Evolutionary conservation across 2,329 filamentous ascomycete genomes (phyloP), one percentile per base, ranked within the genome.

Genomic region (Graphiopsis chlorocephala): DNA sequence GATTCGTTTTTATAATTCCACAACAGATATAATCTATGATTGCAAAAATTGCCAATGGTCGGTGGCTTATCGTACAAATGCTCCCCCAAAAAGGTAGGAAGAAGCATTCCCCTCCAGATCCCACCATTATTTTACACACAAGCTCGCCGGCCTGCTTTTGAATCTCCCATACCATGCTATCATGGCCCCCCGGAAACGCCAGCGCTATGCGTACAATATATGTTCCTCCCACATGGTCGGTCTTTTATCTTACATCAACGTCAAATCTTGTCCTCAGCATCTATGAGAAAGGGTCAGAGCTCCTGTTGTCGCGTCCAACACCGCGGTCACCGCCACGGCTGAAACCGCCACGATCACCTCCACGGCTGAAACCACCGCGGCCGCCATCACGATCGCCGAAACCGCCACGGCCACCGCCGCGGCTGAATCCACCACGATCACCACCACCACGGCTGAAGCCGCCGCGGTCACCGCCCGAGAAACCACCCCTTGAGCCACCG

Each of bases 391-490:
- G 53, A 12, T 56, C 57, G 17, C 63, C 47, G 25, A 48, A 66
- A 15, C 61, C 62, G 31, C 29, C 53, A 23, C 65, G 55, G 55
- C 14, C 35, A 25, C 55, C 55, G 7, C 55, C 33, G 12, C 23
- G 26, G 50, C 26, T n/a, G 26, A 58, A 52, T 2, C 48, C 29
- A 33, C 53, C 64, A 56, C 53, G 35, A 26, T 42, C 60, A n/a
- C 63, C 63, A n/a, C 63, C 63, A 12, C 63, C 53, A 14, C 28
- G 33, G 53, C 53, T 57, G 58, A 50, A 38, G n/a, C 61, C 64
- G 56, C 57, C 64, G 17, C 66, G 25, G 4, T 47, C 61, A 38
- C 68, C 63, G 45, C 67, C 62, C 66, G 67, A 23, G 35, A 65
- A 50, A 29, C 63, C 66, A 50, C 58, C 28, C n/a, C n/a, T n/a